Evolutionary conservation across 768 basidiomycete species (phyloP).

Genomic region (Lactarius deliciosus): DNA sequence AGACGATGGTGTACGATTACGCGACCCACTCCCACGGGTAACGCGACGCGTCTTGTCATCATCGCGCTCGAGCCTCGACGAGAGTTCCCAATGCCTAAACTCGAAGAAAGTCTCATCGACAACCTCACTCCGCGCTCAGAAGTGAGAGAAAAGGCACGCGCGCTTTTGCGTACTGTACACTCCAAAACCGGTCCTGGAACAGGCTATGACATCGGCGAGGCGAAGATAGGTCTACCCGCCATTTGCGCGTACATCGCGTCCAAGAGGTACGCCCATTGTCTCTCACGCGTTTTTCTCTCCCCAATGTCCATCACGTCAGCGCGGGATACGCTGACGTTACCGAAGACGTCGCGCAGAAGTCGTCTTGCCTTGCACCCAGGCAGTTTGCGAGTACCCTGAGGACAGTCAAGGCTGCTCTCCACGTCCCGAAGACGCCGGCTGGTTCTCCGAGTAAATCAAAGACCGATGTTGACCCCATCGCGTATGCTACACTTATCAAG

Average conservation of each 20-base stretch:
- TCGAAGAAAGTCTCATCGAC: slow-evolving; percentile 27
- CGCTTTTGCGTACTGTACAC: slow-evolving; percentile 40
- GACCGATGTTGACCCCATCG: slow-evolving; percentile 37
- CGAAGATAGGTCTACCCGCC: slow-evolving; percentile 45
- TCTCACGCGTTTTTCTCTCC: not conserved
- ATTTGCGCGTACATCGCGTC: slow-evolving; percentile 54
- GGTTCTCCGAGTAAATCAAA: slow-evolving; percentile 7
- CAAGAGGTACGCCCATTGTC: slow-evolving; percentile 38
- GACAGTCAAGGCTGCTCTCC: slow-evolving; percentile 33
- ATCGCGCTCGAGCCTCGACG: not conserved
- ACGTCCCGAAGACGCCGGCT: slow-evolving; percentile 4
- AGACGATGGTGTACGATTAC: not conserved
- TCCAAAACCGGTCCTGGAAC: slow-evolving; percentile 50
- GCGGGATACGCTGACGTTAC: slow-evolving; percentile 35
- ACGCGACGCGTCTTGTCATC: slow-evolving; percentile 15
- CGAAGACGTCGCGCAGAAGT: slow-evolving; percentile 36
- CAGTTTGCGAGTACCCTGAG: slow-evolving; percentile 33
- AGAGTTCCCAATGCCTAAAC: slow-evolving; percentile 17
- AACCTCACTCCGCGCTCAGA: slow-evolving; percentile 31
- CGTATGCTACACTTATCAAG: slow-evolving; percentile 16
- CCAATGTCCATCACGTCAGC: slow-evolving; percentile 22
- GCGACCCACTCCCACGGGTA: slow-evolving; percentile 9
- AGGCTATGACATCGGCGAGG: slow-evolving; percentile 45
- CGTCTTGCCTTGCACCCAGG: slow-evolving; percentile 37
- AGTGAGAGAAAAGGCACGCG: slow-evolving; percentile 38